Evolutionary conservation across 169 alveolate species (phyloP).

Genomic region (Amoebophrya sp.): DNA sequence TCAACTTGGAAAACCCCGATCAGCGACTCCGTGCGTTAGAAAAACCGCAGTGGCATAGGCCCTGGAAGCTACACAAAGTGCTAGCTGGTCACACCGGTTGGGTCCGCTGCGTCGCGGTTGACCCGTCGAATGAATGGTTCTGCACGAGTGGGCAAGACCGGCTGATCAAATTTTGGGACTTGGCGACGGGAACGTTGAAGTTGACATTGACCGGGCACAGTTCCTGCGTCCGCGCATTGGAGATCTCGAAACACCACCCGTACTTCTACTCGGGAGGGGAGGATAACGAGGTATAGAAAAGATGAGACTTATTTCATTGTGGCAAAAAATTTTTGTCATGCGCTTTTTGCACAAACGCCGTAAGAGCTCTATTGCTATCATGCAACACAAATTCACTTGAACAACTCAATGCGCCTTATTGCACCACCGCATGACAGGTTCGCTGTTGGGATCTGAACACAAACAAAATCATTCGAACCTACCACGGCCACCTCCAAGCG

Average conservation of each 20-base stretch:
- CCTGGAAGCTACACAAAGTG: constrained; percentile 91
- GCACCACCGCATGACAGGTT: constrained; percentile 59
- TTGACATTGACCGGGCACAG: constrained; percentile 94
- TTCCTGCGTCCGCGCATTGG: constrained; percentile 81
- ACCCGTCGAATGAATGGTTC: constrained; percentile 91
- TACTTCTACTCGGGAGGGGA: constrained; percentile 95
- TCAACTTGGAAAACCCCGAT: not conserved
- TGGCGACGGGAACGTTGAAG: constrained; percentile 88
- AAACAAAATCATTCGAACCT: constrained; percentile 89
- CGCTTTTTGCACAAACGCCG: no score
- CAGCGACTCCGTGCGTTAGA: not conserved
- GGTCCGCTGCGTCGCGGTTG: constrained; percentile 93
- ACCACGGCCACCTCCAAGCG: constrained; percentile 93
- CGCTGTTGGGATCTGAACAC: constrained; percentile 96
- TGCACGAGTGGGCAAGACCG: constrained; percentile 94
- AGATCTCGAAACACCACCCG: constrained; percentile 86
- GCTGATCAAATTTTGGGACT: constrained; percentile 94
- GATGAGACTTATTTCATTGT: no score
- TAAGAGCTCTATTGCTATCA: no score
- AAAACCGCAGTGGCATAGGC: constrained; percentile 85
- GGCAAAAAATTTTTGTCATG: no score
- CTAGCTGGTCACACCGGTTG: constrained; percentile 97
- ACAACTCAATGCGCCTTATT: no score
- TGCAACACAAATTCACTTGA: no score
- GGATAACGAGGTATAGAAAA: constrained; percentile 79